A percentile compares a stretch with the other conserved stretches of the same genome.
Conservation (phyloP, 1,139 yeast genomes). For the Pichia sp. region DNA sequence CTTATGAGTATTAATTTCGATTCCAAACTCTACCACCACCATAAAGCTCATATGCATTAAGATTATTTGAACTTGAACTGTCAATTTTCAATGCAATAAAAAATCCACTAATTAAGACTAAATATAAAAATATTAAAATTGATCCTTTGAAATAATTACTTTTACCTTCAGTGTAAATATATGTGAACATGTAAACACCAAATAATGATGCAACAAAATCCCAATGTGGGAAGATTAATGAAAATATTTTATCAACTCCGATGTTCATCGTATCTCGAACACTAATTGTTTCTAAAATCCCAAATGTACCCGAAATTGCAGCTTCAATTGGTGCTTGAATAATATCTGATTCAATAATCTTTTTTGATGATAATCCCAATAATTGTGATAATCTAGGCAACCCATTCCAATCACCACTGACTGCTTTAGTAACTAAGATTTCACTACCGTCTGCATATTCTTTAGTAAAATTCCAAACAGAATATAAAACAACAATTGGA, state of each 20-base stretch:
- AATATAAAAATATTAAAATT: slow-evolving; percentile 71
- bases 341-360: slow-evolving; percentile 16
- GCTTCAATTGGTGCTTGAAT: slow-evolving; percentile 15
- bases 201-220: slow-evolving; percentile 82
- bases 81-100: slow-evolving; percentile 50
- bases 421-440: slow-evolving; percentile 4
- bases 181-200: slow-evolving; percentile 84
- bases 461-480: slow-evolving; percentile 38
- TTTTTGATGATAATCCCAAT: slow-evolving; percentile 5
- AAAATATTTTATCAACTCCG: slow-evolving; percentile 47
- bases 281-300: not conserved
- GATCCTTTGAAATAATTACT: slow-evolving; percentile 95
- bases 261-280: slow-evolving; percentile 2
- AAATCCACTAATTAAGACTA: slow-evolving; percentile 76
- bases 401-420: slow-evolving; percentile 8
- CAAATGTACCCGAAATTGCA: slow-evolving; percentile 1
- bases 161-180: slow-evolving; percentile 94
- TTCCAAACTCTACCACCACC: slow-evolving; percentile 13
- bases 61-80: slow-evolving; percentile 5
- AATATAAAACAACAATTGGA: slow-evolving; percentile 80
- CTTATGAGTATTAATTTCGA: not conserved
- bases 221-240: slow-evolving; percentile 92
- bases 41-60: not conserved
- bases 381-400: slow-evolving; percentile 11
- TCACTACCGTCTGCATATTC: not conserved